Evolutionary conservation across 495 filamentous ascomycete genomes (phyloP).

Genomic region (Penicillium waksmanii): DNA sequence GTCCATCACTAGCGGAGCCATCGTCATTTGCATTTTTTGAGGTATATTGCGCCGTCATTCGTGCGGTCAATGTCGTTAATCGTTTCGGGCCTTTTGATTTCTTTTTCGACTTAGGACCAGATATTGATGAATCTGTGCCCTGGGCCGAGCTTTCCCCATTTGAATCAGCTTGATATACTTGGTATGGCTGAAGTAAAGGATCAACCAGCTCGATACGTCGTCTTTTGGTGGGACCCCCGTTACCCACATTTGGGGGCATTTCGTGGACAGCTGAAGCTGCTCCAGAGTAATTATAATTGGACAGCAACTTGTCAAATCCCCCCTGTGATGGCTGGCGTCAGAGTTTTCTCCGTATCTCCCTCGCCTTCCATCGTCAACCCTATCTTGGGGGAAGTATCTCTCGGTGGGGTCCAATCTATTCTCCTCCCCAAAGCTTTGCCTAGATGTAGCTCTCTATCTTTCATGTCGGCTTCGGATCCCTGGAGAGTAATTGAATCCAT

Average conservation of each 20-base stretch:
- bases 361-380: constrained; percentile 15
- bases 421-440: constrained; percentile 43
- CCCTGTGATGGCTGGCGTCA: neutral
- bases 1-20: constrained; percentile 15
- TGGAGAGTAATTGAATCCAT: constrained; percentile 2
- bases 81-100: constrained; percentile 69
- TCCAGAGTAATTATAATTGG: constrained; percentile 41
- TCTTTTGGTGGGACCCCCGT: constrained; percentile 43
- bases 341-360: neutral
- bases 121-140: constrained; percentile 16
- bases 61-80: constrained; percentile 79
- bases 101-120: constrained; percentile 29
- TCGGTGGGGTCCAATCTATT: constrained; percentile 51
- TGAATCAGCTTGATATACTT: constrained; percentile 6
- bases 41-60: constrained; percentile 77
- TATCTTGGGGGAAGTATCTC: constrained; percentile 16
- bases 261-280: constrained; percentile 14
- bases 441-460: constrained; percentile 34
- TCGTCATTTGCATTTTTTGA: constrained; percentile 18
- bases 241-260: constrained; percentile 10
- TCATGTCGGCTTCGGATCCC: constrained; percentile 18
- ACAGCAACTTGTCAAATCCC: constrained; percentile 35
- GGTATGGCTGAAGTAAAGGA: constrained; percentile 22
- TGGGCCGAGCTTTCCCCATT: constrained; percentile 16
- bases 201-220: constrained; percentile 47